Base-by-base conservation (phyloP, 1,139 yeast species). In the Taphrina communis region DNA sequence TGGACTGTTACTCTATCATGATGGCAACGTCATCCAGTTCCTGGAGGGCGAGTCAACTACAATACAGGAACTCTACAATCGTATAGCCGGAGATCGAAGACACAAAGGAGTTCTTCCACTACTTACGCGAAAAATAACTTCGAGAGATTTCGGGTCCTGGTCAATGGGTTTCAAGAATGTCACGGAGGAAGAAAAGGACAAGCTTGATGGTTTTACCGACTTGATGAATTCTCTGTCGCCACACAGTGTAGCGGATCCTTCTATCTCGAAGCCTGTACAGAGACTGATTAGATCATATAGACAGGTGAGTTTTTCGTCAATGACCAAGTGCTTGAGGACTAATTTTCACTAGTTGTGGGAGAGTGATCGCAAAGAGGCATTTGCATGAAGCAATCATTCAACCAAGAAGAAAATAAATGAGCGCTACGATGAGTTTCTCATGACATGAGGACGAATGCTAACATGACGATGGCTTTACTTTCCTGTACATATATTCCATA, bases 11-110 rank as follows among this genome's bases (percentile, higher is more conserved):
- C 55, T 63, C 8, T 63, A 63, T 21, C 67, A 63, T 31, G 67
- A 63, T n/a, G 67, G 67, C 61, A 63, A 63, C 21, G 46, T 63
- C 25, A 63, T 63, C 2, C 67, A 63, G n/a, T 63, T 63, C 25
- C 61, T 63, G 31, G 67, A 63, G 25, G 67, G 67, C 19, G 67
- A 63, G 17, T 44, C 42, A 25, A 35, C 6, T n/a, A 21, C 44
- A 9, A 55, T 63, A 8, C 44, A 46, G 38, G 53, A 55, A 4
- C 44, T 63, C 14, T 63, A 63, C 61, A 42, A 63, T 48, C 50
- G 52, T 11, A 63, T 63, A 14, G 67, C 59, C 17, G 38, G 61
- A 7, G 67, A 63, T n/a, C 50, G 50, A 5, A 46, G 67, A 21
- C 67, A 63, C 38, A 63, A 63, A 41, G 67, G 67, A 14, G 61